Evolutionary conservation across 2,329 filamentous ascomycete species (phyloP), one percentile per base, ranked within the genome.

Genomic region (Aspergillus quadricinctus): DNA sequence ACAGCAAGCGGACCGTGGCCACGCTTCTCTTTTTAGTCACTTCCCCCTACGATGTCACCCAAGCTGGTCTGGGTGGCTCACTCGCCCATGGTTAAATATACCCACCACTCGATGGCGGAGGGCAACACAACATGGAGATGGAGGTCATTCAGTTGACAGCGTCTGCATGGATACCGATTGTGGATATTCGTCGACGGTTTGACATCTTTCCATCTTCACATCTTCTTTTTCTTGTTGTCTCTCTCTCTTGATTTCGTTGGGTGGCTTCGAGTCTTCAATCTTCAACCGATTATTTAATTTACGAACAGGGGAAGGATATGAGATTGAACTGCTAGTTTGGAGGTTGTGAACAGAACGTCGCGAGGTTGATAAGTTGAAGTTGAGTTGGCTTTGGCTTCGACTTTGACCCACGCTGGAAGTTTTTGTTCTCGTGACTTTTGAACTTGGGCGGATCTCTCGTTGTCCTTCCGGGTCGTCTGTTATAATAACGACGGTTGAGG

Each of bases 271-370:
- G 27, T 50, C 25, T 43, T 52, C 31, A 27, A 21, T 50, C 25
- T 43, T 50, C 31, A 27, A 21, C 45, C 27, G 45, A 50, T 54
- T 53, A 43, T 48, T 59, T 49, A 17, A 46, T 17, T 25, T 27
- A 46, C 21, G 43, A 25, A 25, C 11, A 11, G n/a, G 17, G 50
- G 23, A 25, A 23, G 21, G 23, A 46, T 46, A 25, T 23, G 23
- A 23, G 43, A 46, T 27, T 46, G 43, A 46, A 23, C 43, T 46
- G 43, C 43, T 46, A 23, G 21, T 46, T 46, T 21, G 43, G 43
- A 46, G 43, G 43, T 46, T n/a, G 10, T 46, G 43, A 46, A 46
- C 43, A 7, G 27, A 46, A 21, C 21, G 3, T 19, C 3, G 21
- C 43, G 19, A 46, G 23, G 23, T 27, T 27, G 21, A 27, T 14